These are phyloP conservation scores for Combretum micranthum DNA, from an alignment of 345 rosid species.

Conservation along the genomic window DNA sequence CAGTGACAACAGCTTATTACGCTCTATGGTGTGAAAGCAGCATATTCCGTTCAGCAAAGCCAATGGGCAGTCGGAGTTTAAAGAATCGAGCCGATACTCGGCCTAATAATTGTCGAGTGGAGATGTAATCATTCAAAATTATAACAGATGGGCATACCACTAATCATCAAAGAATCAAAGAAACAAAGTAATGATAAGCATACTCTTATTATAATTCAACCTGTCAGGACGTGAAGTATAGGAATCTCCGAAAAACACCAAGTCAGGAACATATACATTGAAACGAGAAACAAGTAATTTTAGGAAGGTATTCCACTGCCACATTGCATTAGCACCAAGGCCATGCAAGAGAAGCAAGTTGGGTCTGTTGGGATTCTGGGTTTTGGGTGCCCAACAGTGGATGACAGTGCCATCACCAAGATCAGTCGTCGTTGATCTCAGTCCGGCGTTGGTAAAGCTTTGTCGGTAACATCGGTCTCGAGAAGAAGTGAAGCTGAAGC, in stretches of 20 bases:
- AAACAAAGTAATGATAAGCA: too few species aligned
- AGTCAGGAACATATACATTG: slow-evolving; percentile 20
- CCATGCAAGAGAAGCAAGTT: slow-evolving; percentile 18
- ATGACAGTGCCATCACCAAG: slow-evolving; percentile 22
- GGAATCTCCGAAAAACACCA: slow-evolving; percentile 21
- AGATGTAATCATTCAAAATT: too few species aligned
- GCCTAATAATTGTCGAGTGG: too few species aligned
- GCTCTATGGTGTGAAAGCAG: too few species aligned
- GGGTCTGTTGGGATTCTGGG: slow-evolving; percentile 7
- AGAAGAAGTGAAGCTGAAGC: slow-evolving; percentile 16
- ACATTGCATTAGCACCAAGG: slow-evolving; percentile 17
- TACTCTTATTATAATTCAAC: neutral
- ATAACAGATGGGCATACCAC: too few species aligned
- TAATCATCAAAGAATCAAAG: too few species aligned
- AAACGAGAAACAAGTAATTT: slow-evolving; percentile 1
- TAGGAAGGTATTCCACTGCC: slow-evolving; percentile 16
- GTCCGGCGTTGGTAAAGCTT: slow-evolving; percentile 14
- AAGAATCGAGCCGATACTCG: too few species aligned
- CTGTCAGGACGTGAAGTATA: slow-evolving; percentile 16
- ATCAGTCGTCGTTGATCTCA: slow-evolving; percentile 8
- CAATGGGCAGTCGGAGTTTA: too few species aligned
- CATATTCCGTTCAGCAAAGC: too few species aligned
- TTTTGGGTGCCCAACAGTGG: slow-evolving; percentile 24
- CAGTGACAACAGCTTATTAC: too few species aligned
- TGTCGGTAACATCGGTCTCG: slow-evolving; percentile 14